Evolutionary conservation across 2,329 filamentous ascomycete genomes (phyloP).

Genomic region (Chalara sp.): DNA sequence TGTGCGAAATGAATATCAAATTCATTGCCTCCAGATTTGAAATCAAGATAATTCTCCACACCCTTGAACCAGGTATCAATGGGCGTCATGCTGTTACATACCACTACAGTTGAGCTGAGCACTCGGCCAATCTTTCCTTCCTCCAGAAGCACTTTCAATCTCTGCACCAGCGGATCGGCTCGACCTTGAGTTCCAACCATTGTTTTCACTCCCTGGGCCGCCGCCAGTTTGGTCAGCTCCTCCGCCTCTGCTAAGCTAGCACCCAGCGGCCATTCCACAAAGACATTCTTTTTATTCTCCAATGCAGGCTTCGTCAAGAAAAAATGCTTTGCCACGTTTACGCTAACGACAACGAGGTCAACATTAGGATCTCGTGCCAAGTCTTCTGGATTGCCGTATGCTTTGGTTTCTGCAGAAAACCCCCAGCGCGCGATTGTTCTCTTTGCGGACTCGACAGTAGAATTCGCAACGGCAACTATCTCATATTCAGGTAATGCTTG

Average conservation of each 20-base stretch:
- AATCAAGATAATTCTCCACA: constrained; percentile 31
- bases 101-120: constrained; percentile 26
- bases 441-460: constrained; percentile 33
- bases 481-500: constrained; percentile 29
- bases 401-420: constrained; percentile 32
- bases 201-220: constrained; percentile 21
- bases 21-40: constrained; percentile 19
- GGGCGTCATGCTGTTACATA: constrained; percentile 22
- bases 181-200: constrained; percentile 47
- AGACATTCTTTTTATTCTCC: constrained; percentile 45
- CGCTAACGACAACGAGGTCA: constrained; percentile 48
- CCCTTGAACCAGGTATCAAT: constrained; percentile 42
- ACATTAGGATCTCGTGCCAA: constrained; percentile 43
- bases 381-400: constrained; percentile 33
- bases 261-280: constrained; percentile 52
- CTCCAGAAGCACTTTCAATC: constrained; percentile 37
- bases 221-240: constrained; percentile 34
- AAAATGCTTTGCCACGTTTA: constrained; percentile 48
- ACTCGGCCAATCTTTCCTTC: constrained; percentile 43
- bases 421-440: constrained; percentile 34
- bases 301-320: constrained; percentile 42
- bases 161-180: constrained; percentile 35
- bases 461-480: constrained; percentile 44
- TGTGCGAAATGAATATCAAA: constrained; percentile 34
- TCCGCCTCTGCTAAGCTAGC: constrained; percentile 33